phyloP scores from a whole-genome alignment of 1,139 yeast genomes.

The Suhomyces taliae region DNA sequence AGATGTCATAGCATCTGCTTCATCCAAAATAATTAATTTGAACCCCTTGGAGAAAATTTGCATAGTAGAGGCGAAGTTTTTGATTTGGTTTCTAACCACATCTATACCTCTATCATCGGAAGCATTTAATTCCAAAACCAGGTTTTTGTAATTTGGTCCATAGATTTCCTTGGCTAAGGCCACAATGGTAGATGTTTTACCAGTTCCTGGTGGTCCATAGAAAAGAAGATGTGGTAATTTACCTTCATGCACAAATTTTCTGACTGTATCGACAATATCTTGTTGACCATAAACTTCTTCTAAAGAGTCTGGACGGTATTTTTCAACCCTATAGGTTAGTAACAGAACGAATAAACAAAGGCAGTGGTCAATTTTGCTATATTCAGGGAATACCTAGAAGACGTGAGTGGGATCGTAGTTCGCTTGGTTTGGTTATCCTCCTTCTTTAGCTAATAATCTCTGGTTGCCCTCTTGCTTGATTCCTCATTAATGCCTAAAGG shows the following conservation, averaged over 20 bases:
- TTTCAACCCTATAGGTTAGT: constrained; percentile 73
- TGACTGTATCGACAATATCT: constrained; percentile 77
- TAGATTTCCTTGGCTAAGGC: constrained; percentile 92
- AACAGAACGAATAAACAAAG: background rate
- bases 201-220: constrained; percentile 98
- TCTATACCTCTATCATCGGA: constrained; percentile 87
- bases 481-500: too few relatives aligned
- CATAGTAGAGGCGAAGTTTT: constrained; percentile 83
- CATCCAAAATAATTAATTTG: constrained; percentile 90
- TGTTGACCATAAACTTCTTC: constrained; percentile 92
- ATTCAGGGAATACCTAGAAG: too few relatives aligned
- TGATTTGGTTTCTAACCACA: constrained; percentile 81
- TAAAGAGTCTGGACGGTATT: constrained; percentile 82
- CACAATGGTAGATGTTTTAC: constrained; percentile 90
- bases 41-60: constrained; percentile 84
- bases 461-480: too few relatives aligned
- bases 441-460: background rate
- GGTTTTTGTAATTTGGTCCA: constrained; percentile 77
- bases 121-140: constrained; percentile 90
- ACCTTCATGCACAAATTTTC: constrained; percentile 81
- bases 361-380: too few relatives aligned
- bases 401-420: too few relatives aligned
- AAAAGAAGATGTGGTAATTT: constrained; percentile 85
- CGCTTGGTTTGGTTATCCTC: too few relatives aligned
- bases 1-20: constrained; percentile 98